Conservation (phyloP, 2,329 filamentous ascomycete genomes). For the Emericellopsis cladophorae region DNA sequence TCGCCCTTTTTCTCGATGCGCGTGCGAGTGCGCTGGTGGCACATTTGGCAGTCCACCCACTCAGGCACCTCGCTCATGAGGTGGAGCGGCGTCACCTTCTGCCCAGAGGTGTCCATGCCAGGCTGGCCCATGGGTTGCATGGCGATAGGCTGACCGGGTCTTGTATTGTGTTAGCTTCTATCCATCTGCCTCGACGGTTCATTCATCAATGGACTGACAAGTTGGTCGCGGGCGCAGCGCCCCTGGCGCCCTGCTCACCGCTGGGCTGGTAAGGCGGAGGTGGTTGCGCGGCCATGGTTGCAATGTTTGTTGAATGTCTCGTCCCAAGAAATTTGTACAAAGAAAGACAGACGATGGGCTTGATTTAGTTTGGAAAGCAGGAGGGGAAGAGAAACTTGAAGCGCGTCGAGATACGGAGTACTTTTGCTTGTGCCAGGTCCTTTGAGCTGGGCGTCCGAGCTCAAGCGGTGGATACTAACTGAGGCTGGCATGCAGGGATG, state of each 20-base stretch:
- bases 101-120: background rate
- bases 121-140: constrained; percentile 2
- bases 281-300: background rate
- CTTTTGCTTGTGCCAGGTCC: too few species aligned
- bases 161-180: background rate
- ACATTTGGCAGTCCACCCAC: constrained; percentile 4
- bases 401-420: too few species aligned
- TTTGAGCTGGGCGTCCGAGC: too few species aligned
- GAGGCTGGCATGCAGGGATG: too few species aligned
- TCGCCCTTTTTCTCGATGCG: constrained; percentile 2
- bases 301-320: too few species aligned
- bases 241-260: background rate
- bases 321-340: too few species aligned
- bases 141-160: background rate
- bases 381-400: too few species aligned
- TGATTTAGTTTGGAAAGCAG: too few species aligned
- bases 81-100: constrained; percentile 3
- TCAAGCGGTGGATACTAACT: too few species aligned
- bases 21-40: constrained; percentile 1
- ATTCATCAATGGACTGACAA: background rate
- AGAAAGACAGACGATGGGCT: too few species aligned
- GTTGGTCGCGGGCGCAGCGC: background rate
- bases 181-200: background rate
- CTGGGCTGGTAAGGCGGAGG: background rate
- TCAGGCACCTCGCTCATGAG: constrained; percentile 1